Evolutionary conservation across 1,139 yeast genomes (phyloP), one percentile per base, ranked within the genome.

Genomic region (Yamadazyma taylorii): DNA sequence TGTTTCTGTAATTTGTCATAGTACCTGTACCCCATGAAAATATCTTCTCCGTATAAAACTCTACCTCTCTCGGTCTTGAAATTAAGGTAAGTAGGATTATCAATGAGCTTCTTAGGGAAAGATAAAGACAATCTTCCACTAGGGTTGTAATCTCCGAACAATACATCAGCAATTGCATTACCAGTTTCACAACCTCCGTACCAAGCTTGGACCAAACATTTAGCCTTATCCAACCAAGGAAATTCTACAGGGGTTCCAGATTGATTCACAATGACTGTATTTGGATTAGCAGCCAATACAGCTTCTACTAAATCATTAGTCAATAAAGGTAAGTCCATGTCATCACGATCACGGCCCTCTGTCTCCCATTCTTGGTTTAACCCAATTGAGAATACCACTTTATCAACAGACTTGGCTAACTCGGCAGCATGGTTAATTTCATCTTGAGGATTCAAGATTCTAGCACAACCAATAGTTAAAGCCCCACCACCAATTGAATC

Each of bases 181-280:
- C 61, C 61, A 35, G 52, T 39, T 48, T 50, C 60, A 36, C 55
- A 58, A 27, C 69, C 69, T 7, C 69, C 69, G 43, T 56, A 64
- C 70, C 70, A 64, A 7, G 66, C 78, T 36, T 79, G 84, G 11
- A 79, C 57, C 28, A 78, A 47, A 14, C 72, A 72, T 35, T 66
- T 63, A n/a, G 69, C 73, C 16, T 69, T 52, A 28, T 65, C 52
- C 12, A 66, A 47, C 82, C 84, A 78, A 23, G 82, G 80, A 62
- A 79, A 62, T 31, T 74, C 70, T 24, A 79, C 83, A 1, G 85
- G 85, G 11, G 81, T 69, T 39, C 85, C 85, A 2, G 80, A 68
- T 55, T 79, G 83, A 54, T 76, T 71, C 17, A 79, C 81, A 35
- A 79, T 59, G 9, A 76, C 70, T 2, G 75, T 66, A 50, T 77